A percentile compares a stretch with the other conserved stretches of the same genome.
Evolutionary conservation across 805 yeast genomes (phyloP).

Genomic region (Brettanomyces nanus): DNA sequence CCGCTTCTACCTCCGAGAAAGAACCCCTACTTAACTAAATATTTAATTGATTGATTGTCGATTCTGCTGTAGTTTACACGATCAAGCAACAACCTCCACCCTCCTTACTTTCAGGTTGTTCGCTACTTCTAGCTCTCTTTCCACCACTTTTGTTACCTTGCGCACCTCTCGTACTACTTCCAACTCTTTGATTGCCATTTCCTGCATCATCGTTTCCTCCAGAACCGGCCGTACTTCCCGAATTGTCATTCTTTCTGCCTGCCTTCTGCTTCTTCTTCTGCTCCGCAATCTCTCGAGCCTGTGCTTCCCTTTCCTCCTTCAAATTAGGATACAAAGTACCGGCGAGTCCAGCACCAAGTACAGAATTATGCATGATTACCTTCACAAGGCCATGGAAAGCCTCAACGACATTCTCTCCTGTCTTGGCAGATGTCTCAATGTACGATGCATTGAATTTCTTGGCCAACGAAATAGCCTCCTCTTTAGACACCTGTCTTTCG

Average conservation of each 20-base stretch:
- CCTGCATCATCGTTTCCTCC: neutral
- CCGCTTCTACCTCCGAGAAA: conserved; percentile 6
- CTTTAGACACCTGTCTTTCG: conserved; percentile 55
- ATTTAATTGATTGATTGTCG: too few species aligned
- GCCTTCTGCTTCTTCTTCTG: conserved; percentile 7
- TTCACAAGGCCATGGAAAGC: conserved; percentile 29
- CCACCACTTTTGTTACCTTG: neutral
- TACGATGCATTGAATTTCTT: conserved; percentile 61
- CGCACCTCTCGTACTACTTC: neutral
- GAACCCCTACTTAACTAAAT: conserved; percentile 3
- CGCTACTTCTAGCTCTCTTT: neutral
- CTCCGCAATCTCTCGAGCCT: neutral
- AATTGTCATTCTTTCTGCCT: neutral
- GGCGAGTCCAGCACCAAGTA: conserved; percentile 18
- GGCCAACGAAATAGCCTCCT: conserved; percentile 58
- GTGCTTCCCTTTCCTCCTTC: conserved; percentile 14
- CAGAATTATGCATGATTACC: conserved; percentile 22
- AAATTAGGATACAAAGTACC: conserved; percentile 23
- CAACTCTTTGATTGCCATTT: neutral
- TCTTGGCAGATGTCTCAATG: conserved; percentile 90
- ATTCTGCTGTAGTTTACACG: conserved; percentile 16
- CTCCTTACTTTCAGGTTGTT: conserved; percentile 8
- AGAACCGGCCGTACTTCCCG: neutral
- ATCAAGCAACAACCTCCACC: conserved; percentile 29
- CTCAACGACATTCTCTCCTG: conserved; percentile 64